These are phyloP conservation scores for Stropharia rugosoannulata DNA, from an alignment of 768 basidiomycete genomes.

Conservation along the genomic window DNA sequence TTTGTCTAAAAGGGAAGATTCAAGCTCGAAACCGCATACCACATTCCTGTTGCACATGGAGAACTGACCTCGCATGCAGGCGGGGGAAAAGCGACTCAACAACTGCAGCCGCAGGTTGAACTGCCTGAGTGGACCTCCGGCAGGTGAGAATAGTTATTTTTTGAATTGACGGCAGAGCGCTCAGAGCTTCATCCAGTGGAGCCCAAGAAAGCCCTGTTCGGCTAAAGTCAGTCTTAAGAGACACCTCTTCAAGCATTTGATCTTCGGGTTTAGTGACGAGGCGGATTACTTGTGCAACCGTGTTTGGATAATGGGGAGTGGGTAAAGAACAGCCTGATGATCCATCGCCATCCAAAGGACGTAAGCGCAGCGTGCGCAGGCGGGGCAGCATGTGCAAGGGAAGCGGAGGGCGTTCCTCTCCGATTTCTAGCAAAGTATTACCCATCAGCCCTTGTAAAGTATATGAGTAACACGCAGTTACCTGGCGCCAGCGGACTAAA, in stretches of 20 bases:
- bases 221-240: neutral
- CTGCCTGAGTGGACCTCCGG: neutral
- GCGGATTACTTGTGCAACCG: neutral
- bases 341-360: neutral
- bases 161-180: neutral
- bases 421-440: neutral
- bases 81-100: neutral
- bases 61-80: neutral
- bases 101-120: neutral
- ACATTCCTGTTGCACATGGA: neutral
- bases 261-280: neutral
- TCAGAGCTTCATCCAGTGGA: neutral
- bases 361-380: neutral
- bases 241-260: neutral
- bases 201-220: neutral
- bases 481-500: constrained; percentile 3
- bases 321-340: no score
- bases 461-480: neutral
- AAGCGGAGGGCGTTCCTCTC: neutral
- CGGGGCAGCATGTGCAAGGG: neutral
- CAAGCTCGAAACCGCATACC: neutral
- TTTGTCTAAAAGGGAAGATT: neutral
- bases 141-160: neutral
- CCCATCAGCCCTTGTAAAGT: neutral
- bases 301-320: neutral